Evolutionary conservation across 192 early-diverging fungal genomes (phyloP).

Genomic region (Kickxella alabastrina): DNA sequence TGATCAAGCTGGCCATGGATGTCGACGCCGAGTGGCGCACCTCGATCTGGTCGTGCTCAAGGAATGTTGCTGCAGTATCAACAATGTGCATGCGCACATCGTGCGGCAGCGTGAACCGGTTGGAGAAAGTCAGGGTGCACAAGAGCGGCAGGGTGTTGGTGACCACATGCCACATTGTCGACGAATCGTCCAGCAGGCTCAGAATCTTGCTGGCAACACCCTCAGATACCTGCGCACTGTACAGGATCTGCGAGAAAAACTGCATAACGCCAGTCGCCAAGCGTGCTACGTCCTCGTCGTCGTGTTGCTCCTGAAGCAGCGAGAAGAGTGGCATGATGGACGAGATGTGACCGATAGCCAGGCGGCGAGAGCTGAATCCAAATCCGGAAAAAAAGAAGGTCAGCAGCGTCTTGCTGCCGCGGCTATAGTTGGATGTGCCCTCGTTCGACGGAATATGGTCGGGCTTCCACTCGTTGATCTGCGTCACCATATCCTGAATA

Average conservation of each 20-base stretch:
- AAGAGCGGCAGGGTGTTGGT: slow-evolving; percentile 75
- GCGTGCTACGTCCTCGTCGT: slow-evolving; percentile 36
- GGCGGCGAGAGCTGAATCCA: slow-evolving; percentile 21
- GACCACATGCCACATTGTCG: slow-evolving; percentile 72
- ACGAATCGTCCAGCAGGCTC: slow-evolving; percentile 33
- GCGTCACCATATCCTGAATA: slow-evolving; percentile 19
- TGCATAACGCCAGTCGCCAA: slow-evolving; percentile 31
- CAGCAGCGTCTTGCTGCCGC: slow-evolving; percentile 48
- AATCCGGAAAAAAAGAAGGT: slow-evolving; percentile 27
- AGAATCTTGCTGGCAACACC: slow-evolving; percentile 27
- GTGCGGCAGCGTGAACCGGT: slow-evolving; percentile 66
- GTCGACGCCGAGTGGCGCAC: slow-evolving; percentile 49
- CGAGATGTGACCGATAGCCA: slow-evolving; percentile 28
- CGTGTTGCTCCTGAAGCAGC: slow-evolving; percentile 41
- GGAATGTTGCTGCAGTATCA: slow-evolving; percentile 62
- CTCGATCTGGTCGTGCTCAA: slow-evolving; percentile 87
- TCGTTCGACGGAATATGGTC: slow-evolving; percentile 43
- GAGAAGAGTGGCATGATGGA: slow-evolving; percentile 30
- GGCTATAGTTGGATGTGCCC: slow-evolving; percentile 45
- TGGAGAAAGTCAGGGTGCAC: slow-evolving; percentile 83
- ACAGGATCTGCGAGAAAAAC: slow-evolving; percentile 37
- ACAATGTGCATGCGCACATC: slow-evolving; percentile 60
- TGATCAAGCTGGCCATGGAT: slow-evolving; percentile 41
- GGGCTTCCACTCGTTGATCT: slow-evolving; percentile 30
- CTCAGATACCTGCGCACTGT: slow-evolving; percentile 25